phyloP scores from a whole-genome alignment of 1,284 basidiomycete genomes.

The Boletus calvinii region DNA sequence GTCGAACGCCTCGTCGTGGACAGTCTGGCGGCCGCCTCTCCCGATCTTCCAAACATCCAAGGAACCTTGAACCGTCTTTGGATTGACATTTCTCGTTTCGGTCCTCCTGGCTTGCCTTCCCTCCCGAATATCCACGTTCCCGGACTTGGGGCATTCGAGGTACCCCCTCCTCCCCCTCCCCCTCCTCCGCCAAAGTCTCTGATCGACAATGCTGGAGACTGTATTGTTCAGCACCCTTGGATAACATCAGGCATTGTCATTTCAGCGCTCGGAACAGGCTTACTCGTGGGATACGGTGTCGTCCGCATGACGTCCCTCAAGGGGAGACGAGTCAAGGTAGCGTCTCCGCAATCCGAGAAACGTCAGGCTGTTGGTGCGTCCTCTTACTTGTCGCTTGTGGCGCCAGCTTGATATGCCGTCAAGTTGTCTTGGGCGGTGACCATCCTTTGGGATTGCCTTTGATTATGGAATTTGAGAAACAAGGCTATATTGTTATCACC shows the following conservation, averaged over 20 bases:
- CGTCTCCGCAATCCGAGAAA: constrained; percentile 42
- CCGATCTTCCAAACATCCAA: constrained; percentile 60
- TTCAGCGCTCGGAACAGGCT: constrained; percentile 56
- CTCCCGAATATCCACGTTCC: constrained; percentile 63
- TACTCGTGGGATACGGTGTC: constrained; percentile 56
- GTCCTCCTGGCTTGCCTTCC: constrained; percentile 60
- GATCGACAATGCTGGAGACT: constrained; percentile 48
- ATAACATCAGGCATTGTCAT: constrained; percentile 50
- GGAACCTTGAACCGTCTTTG: constrained; percentile 69
- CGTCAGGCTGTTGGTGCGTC: constrained; percentile 70
- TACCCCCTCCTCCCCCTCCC: constrained; percentile 61
- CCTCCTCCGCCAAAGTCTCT: constrained; percentile 53
- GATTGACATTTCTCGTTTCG: constrained; percentile 76
- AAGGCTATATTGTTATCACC: constrained; percentile 77
- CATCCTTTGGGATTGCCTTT: constrained; percentile 65
- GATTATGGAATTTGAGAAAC: constrained; percentile 67
- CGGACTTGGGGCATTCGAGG: constrained; percentile 67
- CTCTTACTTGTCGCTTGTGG: not conserved
- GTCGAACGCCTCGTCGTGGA: constrained; percentile 63
- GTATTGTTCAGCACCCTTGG: constrained; percentile 59
- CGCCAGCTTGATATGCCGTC: constrained; percentile 15
- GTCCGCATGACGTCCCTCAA: constrained; percentile 30
- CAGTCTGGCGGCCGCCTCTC: constrained; percentile 56
- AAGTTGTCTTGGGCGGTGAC: constrained; percentile 81
- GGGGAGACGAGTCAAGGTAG: constrained; percentile 37